Evolutionary conservation across 2,329 filamentous ascomycete genomes (phyloP).

Genomic region (Thelonectria olida): DNA sequence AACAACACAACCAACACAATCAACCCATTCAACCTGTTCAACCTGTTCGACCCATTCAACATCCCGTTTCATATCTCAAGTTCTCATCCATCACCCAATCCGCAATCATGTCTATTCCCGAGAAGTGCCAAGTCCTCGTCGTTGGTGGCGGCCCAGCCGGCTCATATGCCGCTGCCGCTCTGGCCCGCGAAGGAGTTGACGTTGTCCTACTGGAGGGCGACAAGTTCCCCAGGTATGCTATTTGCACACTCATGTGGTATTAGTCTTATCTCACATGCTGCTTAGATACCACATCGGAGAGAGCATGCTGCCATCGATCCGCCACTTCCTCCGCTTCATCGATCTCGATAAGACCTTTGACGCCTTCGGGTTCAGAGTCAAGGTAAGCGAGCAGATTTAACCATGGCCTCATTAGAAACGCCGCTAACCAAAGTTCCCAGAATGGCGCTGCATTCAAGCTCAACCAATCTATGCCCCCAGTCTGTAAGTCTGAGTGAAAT

Average conservation of each 20-base stretch:
- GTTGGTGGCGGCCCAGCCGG: constrained; percentile 56
- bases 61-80: too few species aligned
- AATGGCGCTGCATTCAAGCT: constrained; percentile 50
- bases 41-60: too few species aligned
- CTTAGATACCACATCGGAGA: constrained; percentile 38
- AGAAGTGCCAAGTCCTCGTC: constrained; percentile 45
- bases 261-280: neutral
- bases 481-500: constrained; percentile 40
- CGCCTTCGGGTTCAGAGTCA: constrained; percentile 5
- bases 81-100: too few species aligned
- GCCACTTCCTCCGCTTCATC: constrained; percentile 11
- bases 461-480: constrained; percentile 41
- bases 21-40: too few species aligned
- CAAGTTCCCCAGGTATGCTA: constrained; percentile 39
- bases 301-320: constrained; percentile 9
- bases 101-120: neutral
- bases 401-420: neutral
- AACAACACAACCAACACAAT: too few species aligned
- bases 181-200: constrained; percentile 57
- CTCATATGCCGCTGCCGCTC: constrained; percentile 52
- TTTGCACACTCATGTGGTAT: too few species aligned
- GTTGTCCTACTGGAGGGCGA: constrained; percentile 55
- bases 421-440: neutral
- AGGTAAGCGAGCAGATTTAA: neutral
- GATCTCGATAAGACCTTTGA: constrained; percentile 8